Evolutionary conservation across 139 green algal species (phyloP).

Genomic region (Choricystis sp.): DNA sequence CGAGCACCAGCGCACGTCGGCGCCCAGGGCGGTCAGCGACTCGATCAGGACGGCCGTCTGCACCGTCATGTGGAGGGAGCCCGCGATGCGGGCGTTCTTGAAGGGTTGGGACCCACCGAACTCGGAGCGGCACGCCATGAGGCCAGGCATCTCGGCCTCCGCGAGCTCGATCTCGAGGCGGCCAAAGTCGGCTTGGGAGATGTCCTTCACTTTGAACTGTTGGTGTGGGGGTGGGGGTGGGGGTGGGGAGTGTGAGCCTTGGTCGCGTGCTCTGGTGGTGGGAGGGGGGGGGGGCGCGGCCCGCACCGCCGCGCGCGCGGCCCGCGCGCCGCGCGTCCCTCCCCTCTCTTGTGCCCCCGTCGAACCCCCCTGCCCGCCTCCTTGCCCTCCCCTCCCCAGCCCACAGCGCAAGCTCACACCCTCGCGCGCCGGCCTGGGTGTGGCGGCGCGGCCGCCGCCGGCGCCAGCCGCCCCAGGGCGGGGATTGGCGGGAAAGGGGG

Average conservation of each 20-base stretch:
- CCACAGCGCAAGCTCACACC: too few relatives aligned
- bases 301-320: too few relatives aligned
- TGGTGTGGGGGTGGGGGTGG: not conserved
- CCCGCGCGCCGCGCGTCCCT: not conserved
- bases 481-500: too few relatives aligned
- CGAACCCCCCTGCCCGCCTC: too few relatives aligned
- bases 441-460: too few relatives aligned
- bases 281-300: too few relatives aligned
- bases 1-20: conserved; percentile 95
- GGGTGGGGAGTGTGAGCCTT: too few relatives aligned
- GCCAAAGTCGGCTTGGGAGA: conserved; percentile 92
- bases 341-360: too few relatives aligned
- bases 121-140: conserved; percentile 87
- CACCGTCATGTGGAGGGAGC: conserved; percentile 99
- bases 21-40: conserved; percentile 87
- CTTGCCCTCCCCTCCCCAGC: too few relatives aligned
- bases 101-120: conserved; percentile 86
- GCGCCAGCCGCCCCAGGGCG: too few relatives aligned
- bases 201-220: conserved; percentile 92
- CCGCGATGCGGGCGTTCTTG: conserved; percentile 82
- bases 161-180: conserved; percentile 95
- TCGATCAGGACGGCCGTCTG: conserved; percentile 99
- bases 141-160: conserved; percentile 95
- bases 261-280: too few relatives aligned
- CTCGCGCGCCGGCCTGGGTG: too few relatives aligned